phyloP scores from a whole-genome alignment of 352 stramenopile genomes.

The Pythium insidiosum region DNA sequence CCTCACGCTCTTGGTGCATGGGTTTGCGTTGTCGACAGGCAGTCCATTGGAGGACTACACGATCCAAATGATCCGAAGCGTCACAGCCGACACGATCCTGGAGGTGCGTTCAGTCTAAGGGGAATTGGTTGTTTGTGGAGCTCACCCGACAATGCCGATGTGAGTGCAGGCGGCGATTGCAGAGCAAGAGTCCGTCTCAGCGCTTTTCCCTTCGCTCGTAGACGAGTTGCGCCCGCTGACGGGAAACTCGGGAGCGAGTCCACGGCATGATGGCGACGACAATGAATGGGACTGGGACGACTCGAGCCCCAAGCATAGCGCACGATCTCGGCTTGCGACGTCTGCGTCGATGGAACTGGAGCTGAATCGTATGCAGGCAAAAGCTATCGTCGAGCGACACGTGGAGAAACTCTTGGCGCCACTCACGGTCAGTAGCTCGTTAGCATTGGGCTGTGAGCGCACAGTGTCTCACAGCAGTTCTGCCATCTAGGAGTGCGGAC shows the following conservation, averaged over 20 bases:
- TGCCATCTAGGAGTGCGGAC: conserved; percentile 46
- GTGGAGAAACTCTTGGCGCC: conserved; percentile 28
- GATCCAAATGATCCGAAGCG: conserved; percentile 52
- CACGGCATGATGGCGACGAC: conserved; percentile 12
- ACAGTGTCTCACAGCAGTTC: background rate
- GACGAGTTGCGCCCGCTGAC: background rate
- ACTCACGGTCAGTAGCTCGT: conserved; percentile 32
- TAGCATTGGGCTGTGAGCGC: background rate
- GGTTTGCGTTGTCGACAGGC: conserved; percentile 45
- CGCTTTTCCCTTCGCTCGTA: background rate
- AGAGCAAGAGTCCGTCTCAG: background rate
- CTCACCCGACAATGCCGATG: too few species aligned
- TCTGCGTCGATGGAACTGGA: too few species aligned
- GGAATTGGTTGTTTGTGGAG: too few species aligned
- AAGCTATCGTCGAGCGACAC: conserved; percentile 29
- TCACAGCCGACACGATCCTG: conserved; percentile 32
- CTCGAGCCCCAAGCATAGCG: background rate
- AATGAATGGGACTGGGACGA: conserved; percentile 67
- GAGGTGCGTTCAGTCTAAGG: conserved; percentile 27
- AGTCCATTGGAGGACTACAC: conserved; percentile 53
- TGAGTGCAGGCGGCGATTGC: background rate
- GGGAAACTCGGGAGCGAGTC: too few species aligned
- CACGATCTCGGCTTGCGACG: too few species aligned
- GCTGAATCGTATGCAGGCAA: conserved; percentile 20
- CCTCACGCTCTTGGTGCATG: conserved; percentile 51